Evolutionary conservation across 768 basidiomycete species (phyloP), one percentile per base, ranked within the genome.

Genomic region (Tricholomella constricta): DNA sequence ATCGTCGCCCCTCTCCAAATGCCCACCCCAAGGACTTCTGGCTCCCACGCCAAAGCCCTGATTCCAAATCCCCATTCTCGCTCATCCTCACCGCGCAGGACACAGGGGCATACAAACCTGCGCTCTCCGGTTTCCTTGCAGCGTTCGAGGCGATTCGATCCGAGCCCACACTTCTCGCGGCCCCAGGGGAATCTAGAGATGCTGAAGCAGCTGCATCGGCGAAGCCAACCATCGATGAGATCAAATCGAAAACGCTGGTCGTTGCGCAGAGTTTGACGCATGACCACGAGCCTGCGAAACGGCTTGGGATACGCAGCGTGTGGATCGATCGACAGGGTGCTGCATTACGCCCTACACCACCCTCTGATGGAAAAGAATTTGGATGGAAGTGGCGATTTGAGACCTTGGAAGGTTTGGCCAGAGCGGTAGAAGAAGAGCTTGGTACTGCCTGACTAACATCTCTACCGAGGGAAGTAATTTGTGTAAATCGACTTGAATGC

Each of bases 81-180:
- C 74, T 83, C 46, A 72, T 88, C 49, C 70, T 86, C 59, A 90
- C 88, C 7, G 88, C 89, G 5, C 81, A 91, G 64, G 86, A 88
- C 56, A 78, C 81, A 4, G 80, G 81, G n/a, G 81, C 80, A 31
- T 91, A 89, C 69, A 91, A 90, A 64, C 89, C 86, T 19, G 77
- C 80, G 6, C 72, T 76, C 6, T 75, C 72, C 8, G 83, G 82
- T 48, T 83, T 86, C 65, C 62, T 72, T 46, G 70, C 75, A 20
- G 78, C 74, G 32, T 68, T 88, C 29, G 70, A 76, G 45, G 75
- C 71, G 11, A 72, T 80, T 14, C 65, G 65, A 31, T 62, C 69
- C 5, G 69, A 83, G 42, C 70, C 74, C 0, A 61, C 67, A 17
- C 57, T 80, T 57, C 64, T 79, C n/a, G 25, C 31, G 15, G 20